These are phyloP conservation scores for Nepenthes alata DNA, from an alignment of 179 eudicot genomes.

Conservation along the genomic window DNA sequence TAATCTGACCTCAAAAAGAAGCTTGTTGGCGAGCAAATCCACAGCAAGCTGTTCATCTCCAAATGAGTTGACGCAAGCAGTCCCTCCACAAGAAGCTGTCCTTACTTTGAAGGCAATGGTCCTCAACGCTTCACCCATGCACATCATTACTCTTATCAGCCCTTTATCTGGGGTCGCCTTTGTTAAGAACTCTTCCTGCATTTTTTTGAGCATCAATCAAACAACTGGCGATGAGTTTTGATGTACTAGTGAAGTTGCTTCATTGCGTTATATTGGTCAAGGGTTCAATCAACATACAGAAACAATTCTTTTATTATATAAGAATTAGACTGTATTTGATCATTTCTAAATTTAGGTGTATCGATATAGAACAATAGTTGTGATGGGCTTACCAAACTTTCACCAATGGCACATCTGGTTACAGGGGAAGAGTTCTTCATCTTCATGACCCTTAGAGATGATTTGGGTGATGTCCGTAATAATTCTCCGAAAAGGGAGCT, in stretches of 20 bases:
- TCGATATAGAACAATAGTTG: not conserved
- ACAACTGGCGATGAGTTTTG: too few species aligned
- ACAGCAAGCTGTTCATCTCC: conserved; percentile 99
- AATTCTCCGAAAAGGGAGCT: conserved; percentile 77
- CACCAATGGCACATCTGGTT: conserved; percentile 77
- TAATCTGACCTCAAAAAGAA: conserved; percentile 66
- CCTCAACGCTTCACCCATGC: conserved; percentile 96
- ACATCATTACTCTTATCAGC: conserved; percentile 61
- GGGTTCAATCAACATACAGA: not conserved
- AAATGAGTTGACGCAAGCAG: conserved; percentile 89
- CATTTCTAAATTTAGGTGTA: not conserved
- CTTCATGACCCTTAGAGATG: conserved; percentile 45
- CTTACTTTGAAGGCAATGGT: conserved; percentile 91
- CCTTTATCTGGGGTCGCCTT: conserved; percentile 88
- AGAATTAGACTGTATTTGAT: not conserved
- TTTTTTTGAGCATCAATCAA: not conserved
- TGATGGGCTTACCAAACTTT: conserved; percentile 67
- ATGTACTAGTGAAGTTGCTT: too few species aligned
- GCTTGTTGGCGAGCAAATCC: conserved; percentile 90
- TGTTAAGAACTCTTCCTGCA: conserved; percentile 79
- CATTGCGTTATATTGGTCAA: too few species aligned
- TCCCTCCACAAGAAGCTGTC: conserved; percentile 98
- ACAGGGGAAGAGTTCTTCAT: conserved; percentile 39
- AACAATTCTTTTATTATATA: not conserved
- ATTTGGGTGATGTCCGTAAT: conserved; percentile 39